Percentiles rank a stretch among this genome's conserved stretches.
Evolutionary conservation across 108 stramenopile species (phyloP).

Genomic region (Nitzschia palea): DNA sequence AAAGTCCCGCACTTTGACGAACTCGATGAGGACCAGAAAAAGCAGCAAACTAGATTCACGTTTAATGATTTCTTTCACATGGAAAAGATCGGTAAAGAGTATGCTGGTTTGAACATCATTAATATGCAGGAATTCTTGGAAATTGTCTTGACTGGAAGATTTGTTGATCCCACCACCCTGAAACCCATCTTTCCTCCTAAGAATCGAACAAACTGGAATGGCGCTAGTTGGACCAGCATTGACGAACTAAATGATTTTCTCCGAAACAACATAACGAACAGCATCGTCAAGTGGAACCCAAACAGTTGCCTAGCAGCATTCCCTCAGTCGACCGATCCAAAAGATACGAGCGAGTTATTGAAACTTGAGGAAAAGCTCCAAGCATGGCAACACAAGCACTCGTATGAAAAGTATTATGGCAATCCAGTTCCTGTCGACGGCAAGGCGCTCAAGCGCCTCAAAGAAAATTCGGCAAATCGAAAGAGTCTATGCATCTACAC

Average conservation of each 20-base stretch:
- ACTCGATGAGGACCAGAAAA: slow-evolving; percentile 63
- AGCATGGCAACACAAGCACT: neutral
- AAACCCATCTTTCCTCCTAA: slow-evolving; percentile 51
- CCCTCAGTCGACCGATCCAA: slow-evolving; percentile 1
- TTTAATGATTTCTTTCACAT: slow-evolving; percentile 81
- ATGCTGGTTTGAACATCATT: slow-evolving; percentile 75
- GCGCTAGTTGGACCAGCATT: slow-evolving; percentile 5
- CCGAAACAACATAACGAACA: neutral
- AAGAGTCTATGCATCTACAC: slow-evolving; percentile 57
- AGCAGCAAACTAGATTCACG: slow-evolving; percentile 60
- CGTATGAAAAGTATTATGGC: slow-evolving; percentile 20
- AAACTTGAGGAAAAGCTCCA: neutral
- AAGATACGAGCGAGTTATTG: slow-evolving; percentile 1
- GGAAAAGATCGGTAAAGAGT: slow-evolving; percentile 55
- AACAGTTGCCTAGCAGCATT: slow-evolving; percentile 14
- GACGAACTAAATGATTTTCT: slow-evolving; percentile 28
- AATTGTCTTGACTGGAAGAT: slow-evolving; percentile 62
- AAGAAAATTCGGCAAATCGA: slow-evolving; percentile 51
- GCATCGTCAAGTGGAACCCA: slow-evolving; percentile 9
- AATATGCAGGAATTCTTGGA: slow-evolving; percentile 68
- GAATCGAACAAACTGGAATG: slow-evolving; percentile 71
- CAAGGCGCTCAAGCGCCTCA: slow-evolving; percentile 42
- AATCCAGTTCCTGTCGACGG: slow-evolving; percentile 33
- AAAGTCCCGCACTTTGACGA: slow-evolving; percentile 77
- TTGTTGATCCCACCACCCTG: slow-evolving; percentile 37